A percentile compares a stretch with the other conserved stretches of the same genome.
phyloP scores from a whole-genome alignment of 352 stramenopile species.

The Phytopythium sindhum region DNA sequence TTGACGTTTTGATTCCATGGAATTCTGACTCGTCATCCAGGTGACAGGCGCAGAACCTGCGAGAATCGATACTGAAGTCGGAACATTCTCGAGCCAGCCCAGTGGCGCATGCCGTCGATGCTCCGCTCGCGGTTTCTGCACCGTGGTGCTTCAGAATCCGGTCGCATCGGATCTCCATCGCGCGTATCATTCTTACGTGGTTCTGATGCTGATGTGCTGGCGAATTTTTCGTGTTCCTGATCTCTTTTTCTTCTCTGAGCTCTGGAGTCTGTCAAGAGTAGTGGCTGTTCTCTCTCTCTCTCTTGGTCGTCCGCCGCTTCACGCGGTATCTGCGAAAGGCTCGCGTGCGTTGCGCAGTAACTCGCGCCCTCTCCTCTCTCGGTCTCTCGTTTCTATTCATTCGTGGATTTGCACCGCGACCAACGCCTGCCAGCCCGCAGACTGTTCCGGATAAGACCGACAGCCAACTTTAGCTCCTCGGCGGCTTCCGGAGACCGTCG shows the following conservation, averaged over 20 bases:
- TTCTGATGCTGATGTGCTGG: background rate
- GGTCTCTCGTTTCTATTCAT: slow-evolving; percentile 2
- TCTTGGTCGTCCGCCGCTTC: background rate
- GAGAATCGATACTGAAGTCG: slow-evolving; percentile 1
- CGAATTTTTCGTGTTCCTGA: background rate
- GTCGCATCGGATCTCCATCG: too few species aligned
- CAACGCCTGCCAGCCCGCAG: background rate
- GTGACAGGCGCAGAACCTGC: background rate
- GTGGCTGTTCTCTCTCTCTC: slow-evolving; percentile 2
- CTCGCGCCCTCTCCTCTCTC: background rate
- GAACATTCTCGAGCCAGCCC: background rate
- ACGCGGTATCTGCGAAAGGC: slow-evolving; percentile 2
- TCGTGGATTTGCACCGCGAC: background rate
- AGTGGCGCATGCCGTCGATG: too few species aligned
- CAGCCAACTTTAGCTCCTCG: background rate
- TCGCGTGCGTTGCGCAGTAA: background rate
- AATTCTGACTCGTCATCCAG: background rate
- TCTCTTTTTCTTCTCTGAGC: background rate
- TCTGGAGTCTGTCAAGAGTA: background rate
- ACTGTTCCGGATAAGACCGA: background rate
- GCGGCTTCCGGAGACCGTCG: background rate
- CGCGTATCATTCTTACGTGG: too few species aligned
- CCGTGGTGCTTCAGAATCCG: background rate
- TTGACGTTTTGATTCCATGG: background rate
- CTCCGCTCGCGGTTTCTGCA: background rate